Evolutionary conservation across 148 eudicot genomes (phyloP).

Genomic region (Heliamphora exappendiculata): DNA sequence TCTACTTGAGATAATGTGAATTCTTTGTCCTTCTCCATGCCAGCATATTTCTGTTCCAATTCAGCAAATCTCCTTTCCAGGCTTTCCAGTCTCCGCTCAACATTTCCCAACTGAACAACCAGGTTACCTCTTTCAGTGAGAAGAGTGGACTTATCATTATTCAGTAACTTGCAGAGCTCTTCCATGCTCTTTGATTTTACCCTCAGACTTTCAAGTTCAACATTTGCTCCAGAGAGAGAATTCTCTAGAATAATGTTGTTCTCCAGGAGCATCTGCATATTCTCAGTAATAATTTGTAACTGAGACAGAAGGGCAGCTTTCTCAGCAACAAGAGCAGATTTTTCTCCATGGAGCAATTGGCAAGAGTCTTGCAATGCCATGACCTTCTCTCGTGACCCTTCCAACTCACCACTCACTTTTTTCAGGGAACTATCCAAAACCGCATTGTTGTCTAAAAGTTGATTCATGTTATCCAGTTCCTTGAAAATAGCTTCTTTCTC

Average conservation of each 20-base stretch:
- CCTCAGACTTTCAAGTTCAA: constrained; percentile 76
- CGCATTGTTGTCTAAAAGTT: constrained; percentile 36
- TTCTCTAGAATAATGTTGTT: constrained; percentile 60
- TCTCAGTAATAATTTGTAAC: constrained; percentile 59
- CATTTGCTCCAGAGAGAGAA: constrained; percentile 60
- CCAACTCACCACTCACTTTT: constrained; percentile 48
- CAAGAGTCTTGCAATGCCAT: constrained; percentile 47
- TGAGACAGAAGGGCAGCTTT: constrained; percentile 72
- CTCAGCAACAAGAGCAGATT: constrained; percentile 54
- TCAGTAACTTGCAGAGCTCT: constrained; percentile 62
- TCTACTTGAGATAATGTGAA: constrained; percentile 43
- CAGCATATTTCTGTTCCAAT: constrained; percentile 57
- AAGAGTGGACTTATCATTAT: constrained; percentile 58
- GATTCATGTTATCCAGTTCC: constrained; percentile 54
- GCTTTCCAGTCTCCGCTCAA: constrained; percentile 52
- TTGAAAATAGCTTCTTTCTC: constrained; percentile 48
- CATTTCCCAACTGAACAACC: constrained; percentile 55
- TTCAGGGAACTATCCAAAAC: constrained; percentile 35
- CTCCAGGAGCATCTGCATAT: constrained; percentile 71
- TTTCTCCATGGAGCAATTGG: constrained; percentile 50
- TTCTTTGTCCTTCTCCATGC: constrained; percentile 65
- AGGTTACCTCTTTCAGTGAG: constrained; percentile 48
- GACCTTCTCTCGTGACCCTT: constrained; percentile 40
- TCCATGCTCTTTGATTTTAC: constrained; percentile 76
- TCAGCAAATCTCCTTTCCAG: constrained; percentile 57